These are phyloP conservation scores for Penicillium verrucosum DNA, from an alignment of 2,329 filamentous ascomycete species.

Conservation along the genomic window DNA sequence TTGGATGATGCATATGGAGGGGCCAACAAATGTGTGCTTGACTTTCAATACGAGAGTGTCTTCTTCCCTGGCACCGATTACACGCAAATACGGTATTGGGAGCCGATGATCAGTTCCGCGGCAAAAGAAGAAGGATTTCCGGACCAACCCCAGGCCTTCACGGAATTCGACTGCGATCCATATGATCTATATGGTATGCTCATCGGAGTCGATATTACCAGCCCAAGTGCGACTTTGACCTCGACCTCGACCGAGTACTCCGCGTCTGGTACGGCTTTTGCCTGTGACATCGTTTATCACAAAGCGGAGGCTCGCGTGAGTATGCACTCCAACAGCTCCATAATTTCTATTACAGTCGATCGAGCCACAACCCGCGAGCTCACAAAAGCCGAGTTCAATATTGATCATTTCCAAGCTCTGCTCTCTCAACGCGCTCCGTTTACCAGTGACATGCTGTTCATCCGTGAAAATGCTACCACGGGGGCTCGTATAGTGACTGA, in stretches of 20 bases:
- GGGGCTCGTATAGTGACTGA: conserved; percentile 29
- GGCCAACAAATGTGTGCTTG: conserved; percentile 22
- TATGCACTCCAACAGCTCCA: conserved; percentile 37
- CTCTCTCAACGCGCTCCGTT: conserved; percentile 32
- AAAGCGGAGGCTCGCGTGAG: conserved; percentile 27
- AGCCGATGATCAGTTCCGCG: conserved; percentile 24
- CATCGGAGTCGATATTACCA: conserved; percentile 30
- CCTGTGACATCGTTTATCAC: conserved; percentile 31
- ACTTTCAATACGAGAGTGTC: conserved; percentile 31
- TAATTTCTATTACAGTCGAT: conserved; percentile 25
- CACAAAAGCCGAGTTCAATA: conserved; percentile 26
- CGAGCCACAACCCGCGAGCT: conserved; percentile 19
- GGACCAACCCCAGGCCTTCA: conserved; percentile 22
- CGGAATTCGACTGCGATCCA: conserved; percentile 25
- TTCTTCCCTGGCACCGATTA: conserved; percentile 30
- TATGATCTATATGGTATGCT: conserved; percentile 35
- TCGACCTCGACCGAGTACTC: conserved; percentile 16
- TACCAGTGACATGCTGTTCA: conserved; percentile 35
- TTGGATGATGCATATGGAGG: conserved; percentile 15
- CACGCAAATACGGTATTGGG: conserved; percentile 36
- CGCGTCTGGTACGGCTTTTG: conserved; percentile 31
- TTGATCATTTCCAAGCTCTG: conserved; percentile 31
- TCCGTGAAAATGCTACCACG: conserved; percentile 28
- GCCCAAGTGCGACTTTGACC: background rate
- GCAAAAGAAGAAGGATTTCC: conserved; percentile 9